Evolutionary conservation across 1,139 yeast species (phyloP), one percentile per base, ranked within the genome.

Genomic region (Martiniozyma asiatica): DNA sequence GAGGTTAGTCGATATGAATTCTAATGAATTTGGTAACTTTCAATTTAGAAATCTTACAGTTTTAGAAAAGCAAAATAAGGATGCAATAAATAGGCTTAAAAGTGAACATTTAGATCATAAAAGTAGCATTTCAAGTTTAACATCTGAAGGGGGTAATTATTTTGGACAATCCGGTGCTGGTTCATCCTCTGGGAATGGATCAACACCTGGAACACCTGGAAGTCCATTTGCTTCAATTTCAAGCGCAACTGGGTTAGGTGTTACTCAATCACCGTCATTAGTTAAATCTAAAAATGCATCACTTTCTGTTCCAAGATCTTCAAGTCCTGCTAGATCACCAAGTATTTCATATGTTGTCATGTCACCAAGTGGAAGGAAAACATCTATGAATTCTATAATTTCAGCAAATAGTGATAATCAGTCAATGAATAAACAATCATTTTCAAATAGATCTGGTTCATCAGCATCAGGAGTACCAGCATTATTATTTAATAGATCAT

Each of bases 61-160:
- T 4, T 63, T 92, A 38, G 98, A 89, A 45, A 81, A 80, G 47
- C 97, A 95, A 12, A 92, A 92, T 48, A 84, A 82, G 49, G 97
- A 87, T 53, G 87, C 82, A 11, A 82, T 92, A 36, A 81, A 81
- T 47, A 61, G 94, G 40, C 65, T 92, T 46, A 81, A 84, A 47
- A 75, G 66, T 27, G 97, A 89, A 50, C 94, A 82, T 53, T 43
- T 75, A 38, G 81, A 75, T 40, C 72, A 49, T 30, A 24, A 29
- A 2, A 14, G 15, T 8, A 35, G 55, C 32, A 35, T 52, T 4
- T 48, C 56, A 6, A 46, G 53, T 8, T 35, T 51, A 3, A 39
- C 46, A 1, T 47, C 58, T 1, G 39, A 50, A 4, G 48, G 48
- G 8, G 40, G 41, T 18, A 43, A 46, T 6, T 36, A 35, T 27